Evolutionary conservation across 371 early-diverging fungal species (phyloP), one percentile per base, ranked within the genome.

Genomic region (Rhizomucor miehei): DNA sequence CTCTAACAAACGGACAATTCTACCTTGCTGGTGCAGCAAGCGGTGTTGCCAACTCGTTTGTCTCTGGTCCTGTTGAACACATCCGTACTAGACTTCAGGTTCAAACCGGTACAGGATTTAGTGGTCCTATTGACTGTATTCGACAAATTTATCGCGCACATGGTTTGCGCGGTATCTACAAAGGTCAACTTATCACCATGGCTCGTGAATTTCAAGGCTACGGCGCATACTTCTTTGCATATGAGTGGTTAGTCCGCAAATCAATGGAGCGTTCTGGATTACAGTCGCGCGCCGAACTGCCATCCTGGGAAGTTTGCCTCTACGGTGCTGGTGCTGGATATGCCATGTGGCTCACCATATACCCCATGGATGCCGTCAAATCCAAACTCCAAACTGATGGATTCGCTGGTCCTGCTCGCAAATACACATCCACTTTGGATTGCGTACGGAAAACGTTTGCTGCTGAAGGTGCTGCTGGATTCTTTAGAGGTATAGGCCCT

Each of bases 401-500:
- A 1, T 88, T 90, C 60, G 64, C 77, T 14, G 41, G 66, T 4
- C 72, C 77, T 23, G 73, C 66, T 1, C 79, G 77, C 38, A 78
- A 84, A 62, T 90, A 89, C 63, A 54, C 59, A 12, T 79, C 82
- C 14, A 66, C 80, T 3, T 23, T 87, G 23, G 89, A 88, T 57
- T 90, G 90, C 57, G 80, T 80, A 41, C 81, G 78, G 20, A 79
- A 87, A 62, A 87, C 80, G 1, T 60, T 86, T 57, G 73, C 70
- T 23, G 76, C 66, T 48, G 89, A 90, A 59, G 92, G 93, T 5
- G 58, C 75, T 21, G 73, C 71, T 19, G 92, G 92, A 1, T 88
- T 93, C 77, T 94, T 90, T 77, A 81, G 81, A 59, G 95, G 94
- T 25, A 78, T 94, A 56, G 82, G 86, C 0, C 88, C 93, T n/a